Conservation (phyloP, 257 asterid genomes). For the Penstemon davidsonii region DNA sequence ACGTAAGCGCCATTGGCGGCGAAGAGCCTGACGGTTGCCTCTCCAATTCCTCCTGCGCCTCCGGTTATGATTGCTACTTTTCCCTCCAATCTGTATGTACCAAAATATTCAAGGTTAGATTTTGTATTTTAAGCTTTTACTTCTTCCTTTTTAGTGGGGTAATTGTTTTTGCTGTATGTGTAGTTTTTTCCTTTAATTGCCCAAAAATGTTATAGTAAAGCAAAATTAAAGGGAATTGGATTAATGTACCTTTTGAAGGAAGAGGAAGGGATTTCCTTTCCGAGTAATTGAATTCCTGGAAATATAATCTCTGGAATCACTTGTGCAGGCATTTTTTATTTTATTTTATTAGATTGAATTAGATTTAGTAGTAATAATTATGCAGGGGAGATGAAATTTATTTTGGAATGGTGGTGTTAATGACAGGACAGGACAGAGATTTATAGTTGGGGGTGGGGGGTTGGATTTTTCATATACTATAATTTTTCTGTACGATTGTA, state of each 20-base stretch:
- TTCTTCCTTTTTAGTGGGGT: no score
- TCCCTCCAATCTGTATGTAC: slow-evolving; percentile 59
- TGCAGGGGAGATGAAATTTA: no score
- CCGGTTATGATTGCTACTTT: slow-evolving; percentile 75
- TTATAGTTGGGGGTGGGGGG: no score
- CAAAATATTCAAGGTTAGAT: neutral
- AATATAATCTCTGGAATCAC: slow-evolving; percentile 38
- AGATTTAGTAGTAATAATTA: no score
- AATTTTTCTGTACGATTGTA: no score
- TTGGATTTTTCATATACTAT: no score
- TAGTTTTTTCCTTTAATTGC: neutral
- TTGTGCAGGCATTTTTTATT: slow-evolving; percentile 47
- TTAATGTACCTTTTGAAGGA: slow-evolving; percentile 43
- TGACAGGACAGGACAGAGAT: no score
- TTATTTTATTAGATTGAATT: no score
- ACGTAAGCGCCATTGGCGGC: slow-evolving; percentile 72
- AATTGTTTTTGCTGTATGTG: no score
- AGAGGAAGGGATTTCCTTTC: slow-evolving; percentile 32
- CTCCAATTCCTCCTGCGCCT: slow-evolving; percentile 87
- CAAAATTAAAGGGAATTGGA: neutral
- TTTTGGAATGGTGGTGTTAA: no score
- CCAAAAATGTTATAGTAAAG: neutral
- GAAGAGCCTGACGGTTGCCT: slow-evolving; percentile 67
- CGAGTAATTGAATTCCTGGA: slow-evolving; percentile 31
- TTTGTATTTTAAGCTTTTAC: no score